Evolutionary conservation across 139 green algal genomes (phyloP), one percentile per base, ranked within the genome.

Genomic region (Micractinium conductrix): DNA sequence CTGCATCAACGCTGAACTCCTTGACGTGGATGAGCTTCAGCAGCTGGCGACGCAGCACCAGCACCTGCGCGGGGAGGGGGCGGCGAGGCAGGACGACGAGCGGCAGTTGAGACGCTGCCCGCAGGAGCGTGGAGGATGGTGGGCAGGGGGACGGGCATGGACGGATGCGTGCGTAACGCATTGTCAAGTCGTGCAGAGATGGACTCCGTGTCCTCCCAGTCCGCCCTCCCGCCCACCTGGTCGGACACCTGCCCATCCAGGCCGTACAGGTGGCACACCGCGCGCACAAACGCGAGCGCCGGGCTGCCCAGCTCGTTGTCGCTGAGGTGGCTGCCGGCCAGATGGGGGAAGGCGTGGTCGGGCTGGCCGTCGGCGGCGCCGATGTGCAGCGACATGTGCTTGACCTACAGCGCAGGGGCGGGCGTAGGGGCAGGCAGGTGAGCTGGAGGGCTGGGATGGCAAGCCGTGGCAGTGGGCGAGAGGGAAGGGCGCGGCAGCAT

Each of bases 261-360:
- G 9, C 85, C 79, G 67, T 99, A 81, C 85, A 97, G 84, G 37
- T 94, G 87, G 80, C 88, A 95, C 42, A 96, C 79, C 30, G 88
- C 89, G 17, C 93, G 87, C 68, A 96, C 92, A 87, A 98, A 98
- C 26, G 95, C 95, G 35, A 98, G 87, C 24, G 95, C 95, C 0
- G 96, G 94, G 28, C 86, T 93, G 45, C 95, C 94, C 55, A 96
- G 89, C 82, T 96, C 42, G 89, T 43, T 91, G 90, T 81, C 60
- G 2, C 69, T 84, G 12, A 98, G 91, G 88, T 98, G 91, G 17
- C 90, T 94, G 22, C 96, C 96, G 0, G 96, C 90, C 33, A 94
- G 92, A 33, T 90, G 75, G 17, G 96, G 96, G 90, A 98, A 98
- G 28, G 84, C 75, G 85, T 95, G 90, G 37, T 90, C 81, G 2